Base-by-base conservation (phyloP, 768 basidiomycete genomes). In the Phaeolepiota aurea region DNA sequence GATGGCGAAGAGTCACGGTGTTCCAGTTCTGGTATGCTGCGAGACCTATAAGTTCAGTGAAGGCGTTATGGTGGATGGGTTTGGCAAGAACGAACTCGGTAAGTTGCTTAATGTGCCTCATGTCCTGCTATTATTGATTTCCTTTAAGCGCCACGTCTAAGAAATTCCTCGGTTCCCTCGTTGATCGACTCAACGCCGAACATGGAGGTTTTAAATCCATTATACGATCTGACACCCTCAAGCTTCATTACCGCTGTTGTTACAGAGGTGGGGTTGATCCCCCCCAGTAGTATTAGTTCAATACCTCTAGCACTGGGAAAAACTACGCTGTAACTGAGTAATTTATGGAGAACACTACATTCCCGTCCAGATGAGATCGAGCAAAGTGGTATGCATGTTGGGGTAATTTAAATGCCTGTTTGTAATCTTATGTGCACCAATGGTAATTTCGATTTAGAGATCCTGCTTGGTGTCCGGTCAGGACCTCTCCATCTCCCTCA, bases 11-110 rank as follows among this genome's bases (percentile, higher is more conserved):
- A 77, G 79, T 35, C 76, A 84, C 52, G 82, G 80, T 16, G 85
- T 97, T 0, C 94, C 96, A 3, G 92, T 98, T 4, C 78, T 99
- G 23, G 91, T 96, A 18, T 97, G 92, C 48, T 96, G 93, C 52
- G 96, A 98, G 63, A 99, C 96, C 3, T 98, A 98, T 67, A 99
- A 99, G 60, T 98, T 93, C 53, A 87, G 87, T 13, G 94, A 98
- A 51, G 79, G 79, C 22, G 83, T 98, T 20, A 82, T 87, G 59
- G 68, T 98, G 41, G 96, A 99, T 58, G 86, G 86, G 14, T 92
- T 99, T 50, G 90, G 87, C 32, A 91, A 88, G 61, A 99, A 99
- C 53, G 96, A 99, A 62, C 68, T 97, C 30, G 96, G 94, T 88
- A 49, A 56, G 76, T 35, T 25, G 12, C 19, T 18, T 38, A 21